phyloP scores from a whole-genome alignment of 495 filamentous ascomycete genomes.

The Entonaema liquescens region DNA sequence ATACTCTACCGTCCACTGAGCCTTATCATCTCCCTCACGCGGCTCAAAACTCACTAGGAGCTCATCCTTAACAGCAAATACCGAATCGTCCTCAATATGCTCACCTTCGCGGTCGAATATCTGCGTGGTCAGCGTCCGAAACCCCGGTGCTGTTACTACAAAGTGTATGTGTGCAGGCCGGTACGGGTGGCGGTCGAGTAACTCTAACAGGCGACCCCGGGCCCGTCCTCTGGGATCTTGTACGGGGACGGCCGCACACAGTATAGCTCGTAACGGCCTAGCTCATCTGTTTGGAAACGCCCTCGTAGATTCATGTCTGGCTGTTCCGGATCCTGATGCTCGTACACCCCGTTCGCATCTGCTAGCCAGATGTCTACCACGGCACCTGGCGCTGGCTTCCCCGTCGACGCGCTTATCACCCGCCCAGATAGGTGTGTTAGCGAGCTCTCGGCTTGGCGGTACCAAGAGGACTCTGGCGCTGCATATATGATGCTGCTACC shows the following conservation, averaged over 20 bases:
- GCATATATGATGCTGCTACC: slow-evolving; percentile 66
- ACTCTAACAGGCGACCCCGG: slow-evolving; percentile 59
- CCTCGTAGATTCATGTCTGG: slow-evolving; percentile 79
- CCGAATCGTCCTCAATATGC: slow-evolving; percentile 71
- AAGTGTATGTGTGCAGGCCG: slow-evolving; percentile 84
- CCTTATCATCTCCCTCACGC: slow-evolving; percentile 66
- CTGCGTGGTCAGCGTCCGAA: slow-evolving; percentile 71
- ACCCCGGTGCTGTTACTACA: slow-evolving; percentile 58
- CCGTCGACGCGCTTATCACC: slow-evolving; percentile 65
- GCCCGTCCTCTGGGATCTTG: slow-evolving; percentile 73
- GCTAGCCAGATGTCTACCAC: slow-evolving; percentile 81
- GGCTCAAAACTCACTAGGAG: slow-evolving; percentile 72
- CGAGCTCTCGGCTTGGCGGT: slow-evolving; percentile 58
- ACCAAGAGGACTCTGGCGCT: slow-evolving; percentile 44
- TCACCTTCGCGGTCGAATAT: slow-evolving; percentile 73
- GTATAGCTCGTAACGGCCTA: slow-evolving; percentile 73
- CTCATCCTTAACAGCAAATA: slow-evolving; percentile 82
- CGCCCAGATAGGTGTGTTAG: slow-evolving; percentile 70
- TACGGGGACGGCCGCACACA: slow-evolving; percentile 76
- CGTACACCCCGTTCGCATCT: slow-evolving; percentile 79
- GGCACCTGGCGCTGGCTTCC: slow-evolving; percentile 67
- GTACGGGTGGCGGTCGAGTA: slow-evolving; percentile 74
- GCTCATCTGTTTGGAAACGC: slow-evolving; percentile 70
- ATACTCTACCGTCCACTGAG: slow-evolving; percentile 66
- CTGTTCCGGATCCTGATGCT: slow-evolving; percentile 78